Conservation (phyloP, 441 rosid species). For the Croton setiger region DNA sequence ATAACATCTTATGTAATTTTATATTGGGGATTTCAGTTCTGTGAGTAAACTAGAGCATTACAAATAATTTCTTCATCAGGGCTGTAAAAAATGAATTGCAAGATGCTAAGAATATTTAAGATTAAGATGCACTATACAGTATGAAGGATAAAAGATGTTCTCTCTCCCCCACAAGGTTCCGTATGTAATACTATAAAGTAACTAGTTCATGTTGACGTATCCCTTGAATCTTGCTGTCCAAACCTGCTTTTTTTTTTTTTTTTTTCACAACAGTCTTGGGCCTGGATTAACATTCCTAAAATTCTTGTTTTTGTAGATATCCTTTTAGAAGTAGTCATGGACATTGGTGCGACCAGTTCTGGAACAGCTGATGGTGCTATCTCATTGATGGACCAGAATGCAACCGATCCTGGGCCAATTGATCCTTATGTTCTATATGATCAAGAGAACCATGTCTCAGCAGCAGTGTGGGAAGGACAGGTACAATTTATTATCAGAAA, state of each 20-base stretch:
- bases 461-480: conserved; percentile 55
- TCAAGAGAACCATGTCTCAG: conserved; percentile 53
- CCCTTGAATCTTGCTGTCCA: no score
- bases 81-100: not conserved
- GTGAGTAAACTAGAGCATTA: not conserved
- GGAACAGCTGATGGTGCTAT: conserved; percentile 21
- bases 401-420: conserved; percentile 27
- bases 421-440: conserved; percentile 44
- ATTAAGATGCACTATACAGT: not conserved
- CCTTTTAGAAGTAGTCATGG: conserved; percentile 18
- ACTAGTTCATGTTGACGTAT: no score
- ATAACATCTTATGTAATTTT: not conserved
- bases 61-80: not conserved
- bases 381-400: conserved; percentile 17
- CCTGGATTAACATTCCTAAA: not conserved
- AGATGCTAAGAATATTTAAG: not conserved
- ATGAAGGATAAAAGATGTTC: no score
- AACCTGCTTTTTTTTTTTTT: no score
- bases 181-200: no score
- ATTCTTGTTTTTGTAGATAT: not conserved
- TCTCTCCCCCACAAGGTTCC: no score
- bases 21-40: not conserved
- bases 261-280: no score
- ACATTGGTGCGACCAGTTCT: conserved; percentile 13
- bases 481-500: conserved; percentile 12